Base-by-base conservation (phyloP, 257 asterid species). In the Vinca minor region DNA sequence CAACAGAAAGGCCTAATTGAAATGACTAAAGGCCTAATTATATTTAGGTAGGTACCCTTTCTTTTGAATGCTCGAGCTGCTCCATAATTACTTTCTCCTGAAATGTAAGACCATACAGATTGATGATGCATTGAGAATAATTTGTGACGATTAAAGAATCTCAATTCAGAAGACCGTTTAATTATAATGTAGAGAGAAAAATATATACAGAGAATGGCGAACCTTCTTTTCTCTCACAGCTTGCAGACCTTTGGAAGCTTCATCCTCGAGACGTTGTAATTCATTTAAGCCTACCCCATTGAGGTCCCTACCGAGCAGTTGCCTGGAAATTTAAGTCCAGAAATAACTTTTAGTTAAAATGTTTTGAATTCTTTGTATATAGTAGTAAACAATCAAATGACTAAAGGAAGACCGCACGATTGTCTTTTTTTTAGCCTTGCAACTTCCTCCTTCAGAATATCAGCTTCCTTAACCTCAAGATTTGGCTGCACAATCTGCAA, bases 201-300 rank as follows among this genome's bases (percentile, higher is more conserved):
- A 42, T 1, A n/a, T n/a, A n/a, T 11, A 46, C 17, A 29, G 55
- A 4, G 59, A 75, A 69, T 41, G 65, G n/a, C 47, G 4, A 48
- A 84, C 96, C 96, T 89, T 84, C 70, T 82, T 82, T 28, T 87
- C 93, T 77, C 82, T 86, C 28, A 86, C 72, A 67, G 85, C 50
- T 34, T 71, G 26, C 60, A 89, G 65, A 50, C 86, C 95, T 72
- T 80, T 86, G 39, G 48, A 76, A 41, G 86, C 78, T 73, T 89
- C 83, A 21, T 78, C 82, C 64, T 83, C 95, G 23, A 89, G 82
- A n/a, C 65, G 79, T 29, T 70, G 74, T 72, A 89, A 68, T 42
- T 86, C 96, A 58, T 46, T 76, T 36, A 81, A 65, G 70, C 77
- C 72, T 81, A 83, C 31, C 36, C 84, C 87, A 31, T 48, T 65